Conservation (phyloP, 176 grass and related monocot genomes). For the Carex kokanica region DNA sequence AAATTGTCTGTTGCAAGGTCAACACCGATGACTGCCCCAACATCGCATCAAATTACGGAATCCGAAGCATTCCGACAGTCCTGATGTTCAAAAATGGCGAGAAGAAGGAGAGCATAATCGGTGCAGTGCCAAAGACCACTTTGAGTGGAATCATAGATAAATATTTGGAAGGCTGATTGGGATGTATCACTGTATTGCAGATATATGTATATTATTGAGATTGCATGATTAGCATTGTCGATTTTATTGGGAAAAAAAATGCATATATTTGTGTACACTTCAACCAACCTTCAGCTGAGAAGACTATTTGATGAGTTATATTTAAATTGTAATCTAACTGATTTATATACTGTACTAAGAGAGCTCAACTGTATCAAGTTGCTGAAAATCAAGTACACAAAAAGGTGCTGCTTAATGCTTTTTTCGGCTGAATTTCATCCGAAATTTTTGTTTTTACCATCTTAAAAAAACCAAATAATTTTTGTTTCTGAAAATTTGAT, state of each 20-base stretch:
- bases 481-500: too few species aligned
- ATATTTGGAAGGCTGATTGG: constrained; percentile 48
- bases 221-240: neutral
- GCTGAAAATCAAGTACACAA: neutral
- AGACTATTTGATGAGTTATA: neutral
- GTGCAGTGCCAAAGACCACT: constrained; percentile 71
- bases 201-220: constrained; percentile 30
- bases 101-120: constrained; percentile 92
- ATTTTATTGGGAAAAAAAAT: neutral
- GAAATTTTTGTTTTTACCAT: too few species aligned
- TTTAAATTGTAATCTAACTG: neutral
- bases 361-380: neutral
- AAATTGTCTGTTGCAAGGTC: constrained; percentile 75
- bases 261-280: constrained; percentile 1
- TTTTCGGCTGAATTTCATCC: neutral
- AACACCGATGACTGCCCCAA: constrained; percentile 84
- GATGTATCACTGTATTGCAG: constrained; percentile 16
- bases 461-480: too few species aligned
- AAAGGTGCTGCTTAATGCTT: neutral
- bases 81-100: constrained; percentile 84
- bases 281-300: constrained; percentile 8
- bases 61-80: constrained; percentile 93
- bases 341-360: neutral
- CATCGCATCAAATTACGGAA: constrained; percentile 67
- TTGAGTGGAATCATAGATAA: constrained; percentile 64